Evolutionary conservation across 129 eudicot genomes (phyloP).

Genomic region (Lactuca saligna): DNA sequence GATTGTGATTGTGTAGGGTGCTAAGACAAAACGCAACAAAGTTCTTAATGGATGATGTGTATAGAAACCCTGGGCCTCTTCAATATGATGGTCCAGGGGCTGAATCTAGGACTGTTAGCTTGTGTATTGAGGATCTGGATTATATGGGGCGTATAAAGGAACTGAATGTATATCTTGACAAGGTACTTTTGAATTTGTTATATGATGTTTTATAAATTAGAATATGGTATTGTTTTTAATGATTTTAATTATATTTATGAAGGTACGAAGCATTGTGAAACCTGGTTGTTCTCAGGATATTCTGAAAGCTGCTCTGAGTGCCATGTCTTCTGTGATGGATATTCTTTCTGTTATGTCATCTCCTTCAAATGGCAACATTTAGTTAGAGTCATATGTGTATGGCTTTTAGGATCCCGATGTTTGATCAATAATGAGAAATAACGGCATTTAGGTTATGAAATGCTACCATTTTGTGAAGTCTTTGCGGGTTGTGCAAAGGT

Average conservation of each 20-base stretch:
- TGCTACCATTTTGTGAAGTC: slow-evolving; percentile 20
- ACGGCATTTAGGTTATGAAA: slow-evolving; percentile 8
- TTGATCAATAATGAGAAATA: slow-evolving; percentile 27
- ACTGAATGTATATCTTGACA: slow-evolving; percentile 72
- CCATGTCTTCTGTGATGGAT: slow-evolving; percentile 78
- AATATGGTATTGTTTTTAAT: no score
- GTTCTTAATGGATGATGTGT: slow-evolving; percentile 79
- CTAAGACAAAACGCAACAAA: slow-evolving; percentile 76
- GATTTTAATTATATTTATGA: slow-evolving; percentile 1
- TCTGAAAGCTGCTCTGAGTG: slow-evolving; percentile 77
- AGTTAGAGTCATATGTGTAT: slow-evolving; percentile 8
- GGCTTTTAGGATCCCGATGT: slow-evolving; percentile 19
- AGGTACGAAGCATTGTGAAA: slow-evolving; percentile 86
- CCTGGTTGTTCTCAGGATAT: slow-evolving; percentile 97
- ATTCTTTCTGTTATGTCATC: slow-evolving; percentile 78
- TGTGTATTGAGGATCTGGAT: slow-evolving; percentile 90
- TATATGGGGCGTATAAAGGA: slow-evolving; percentile 98
- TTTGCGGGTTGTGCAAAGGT: slow-evolving; percentile 36
- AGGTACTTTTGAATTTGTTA: slow-evolving; percentile 43
- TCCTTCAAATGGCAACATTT: slow-evolving; percentile 47
- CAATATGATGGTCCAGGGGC: slow-evolving; percentile 99
- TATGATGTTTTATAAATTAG: background rate
- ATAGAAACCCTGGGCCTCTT: slow-evolving; percentile 97
- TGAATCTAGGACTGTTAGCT: slow-evolving; percentile 74
- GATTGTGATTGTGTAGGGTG: slow-evolving; percentile 45